These are phyloP conservation scores for Pouteria campechiana DNA, from an alignment of 179 eudicot species.

Conservation along the genomic window DNA sequence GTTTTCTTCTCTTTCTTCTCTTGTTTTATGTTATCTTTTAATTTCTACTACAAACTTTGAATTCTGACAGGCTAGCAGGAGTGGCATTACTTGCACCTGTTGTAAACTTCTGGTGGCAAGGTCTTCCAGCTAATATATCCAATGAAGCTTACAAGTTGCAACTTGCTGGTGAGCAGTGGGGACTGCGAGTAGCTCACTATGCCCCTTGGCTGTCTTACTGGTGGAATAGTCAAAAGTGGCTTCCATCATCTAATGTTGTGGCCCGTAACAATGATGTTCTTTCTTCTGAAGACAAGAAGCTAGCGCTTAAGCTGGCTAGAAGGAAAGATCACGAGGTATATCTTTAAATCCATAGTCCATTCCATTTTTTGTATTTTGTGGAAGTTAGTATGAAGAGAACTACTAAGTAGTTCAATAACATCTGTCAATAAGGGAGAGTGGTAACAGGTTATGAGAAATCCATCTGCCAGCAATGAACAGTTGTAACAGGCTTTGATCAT, in stretches of 20 bases:
- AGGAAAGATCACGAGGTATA: conserved; percentile 10
- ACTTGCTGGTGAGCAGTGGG: conserved; percentile 33
- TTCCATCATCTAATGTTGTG: conserved; percentile 18
- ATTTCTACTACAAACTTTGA: too few relatives aligned
- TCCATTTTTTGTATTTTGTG: too few relatives aligned
- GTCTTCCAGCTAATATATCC: conserved; percentile 31
- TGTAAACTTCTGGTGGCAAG: conserved; percentile 41
- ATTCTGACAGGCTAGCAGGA: conserved; percentile 34
- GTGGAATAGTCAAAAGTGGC: conserved; percentile 50
- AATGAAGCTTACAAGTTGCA: conserved; percentile 23
- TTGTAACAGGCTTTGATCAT: too few relatives aligned
- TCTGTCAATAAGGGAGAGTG: too few relatives aligned
- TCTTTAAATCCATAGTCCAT: too few relatives aligned
- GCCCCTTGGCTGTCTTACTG: conserved; percentile 40
- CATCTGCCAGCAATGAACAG: too few relatives aligned
- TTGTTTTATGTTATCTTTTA: too few relatives aligned
- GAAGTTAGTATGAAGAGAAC: too few relatives aligned
- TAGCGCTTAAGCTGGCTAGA: conserved; percentile 1
- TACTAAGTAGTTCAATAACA: too few relatives aligned
- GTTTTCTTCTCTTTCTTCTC: too few relatives aligned
- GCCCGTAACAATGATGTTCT: conserved; percentile 10
- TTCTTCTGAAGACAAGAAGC: conserved; percentile 19
- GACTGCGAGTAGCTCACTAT: conserved; percentile 30
- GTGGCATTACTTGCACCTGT: conserved; percentile 38
- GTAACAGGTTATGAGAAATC: too few relatives aligned